Conservation (phyloP, 2,329 filamentous ascomycete species). For the Podosphaera aphanis region DNA sequence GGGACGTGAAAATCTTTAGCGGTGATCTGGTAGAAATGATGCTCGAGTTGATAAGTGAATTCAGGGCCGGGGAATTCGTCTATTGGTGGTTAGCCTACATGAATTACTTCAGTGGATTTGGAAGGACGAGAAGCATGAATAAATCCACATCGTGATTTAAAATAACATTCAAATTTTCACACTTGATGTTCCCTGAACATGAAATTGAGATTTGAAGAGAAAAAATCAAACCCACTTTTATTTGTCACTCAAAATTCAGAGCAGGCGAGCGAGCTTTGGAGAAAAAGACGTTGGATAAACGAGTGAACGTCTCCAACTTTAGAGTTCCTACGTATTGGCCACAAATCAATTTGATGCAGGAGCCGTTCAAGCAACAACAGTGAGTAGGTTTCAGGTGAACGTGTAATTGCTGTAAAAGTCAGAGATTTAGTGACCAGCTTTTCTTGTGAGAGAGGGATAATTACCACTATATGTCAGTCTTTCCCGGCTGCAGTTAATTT, state of each 20-base stretch:
- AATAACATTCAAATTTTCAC: not conserved
- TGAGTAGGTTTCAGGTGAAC: too few species aligned
- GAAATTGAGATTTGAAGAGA: too few species aligned
- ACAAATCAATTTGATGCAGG: too few species aligned
- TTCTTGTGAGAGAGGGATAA: too few species aligned
- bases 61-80: not conserved
- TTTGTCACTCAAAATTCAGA: not conserved
- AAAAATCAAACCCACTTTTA: not conserved
- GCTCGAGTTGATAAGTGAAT: not conserved
- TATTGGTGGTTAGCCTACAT: not conserved
- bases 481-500: too few species aligned
- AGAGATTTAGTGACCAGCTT: too few species aligned
- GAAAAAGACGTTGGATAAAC: not conserved
- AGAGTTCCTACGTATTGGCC: not conserved
- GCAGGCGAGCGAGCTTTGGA: too few species aligned
- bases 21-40: not conserved
- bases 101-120: not conserved
- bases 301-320: not conserved
- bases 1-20: not conserved
- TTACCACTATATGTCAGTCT: too few species aligned
- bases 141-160: not conserved
- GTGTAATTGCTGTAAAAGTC: too few species aligned
- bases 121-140: not conserved
- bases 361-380: too few species aligned
- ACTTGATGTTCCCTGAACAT: not conserved